These are phyloP conservation scores for Comarum palustre DNA, from an alignment of 306 rosid species.

Conservation along the genomic window DNA sequence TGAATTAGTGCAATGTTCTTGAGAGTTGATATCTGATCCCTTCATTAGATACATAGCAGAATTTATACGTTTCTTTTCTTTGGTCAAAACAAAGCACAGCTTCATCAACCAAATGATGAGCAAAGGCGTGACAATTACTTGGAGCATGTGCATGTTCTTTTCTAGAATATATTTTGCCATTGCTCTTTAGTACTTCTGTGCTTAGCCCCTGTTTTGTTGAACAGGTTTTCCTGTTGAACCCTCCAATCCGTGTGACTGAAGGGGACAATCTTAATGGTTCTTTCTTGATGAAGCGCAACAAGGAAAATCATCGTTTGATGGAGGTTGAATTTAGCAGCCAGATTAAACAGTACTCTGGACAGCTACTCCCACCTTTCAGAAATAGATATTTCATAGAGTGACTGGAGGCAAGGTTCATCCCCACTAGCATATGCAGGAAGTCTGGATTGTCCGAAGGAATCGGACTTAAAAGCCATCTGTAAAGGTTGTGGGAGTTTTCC, in stretches of 20 bases:
- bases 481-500: slow-evolving; percentile 25
- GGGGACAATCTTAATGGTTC: slow-evolving; percentile 66
- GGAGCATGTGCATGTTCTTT: neutral
- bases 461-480: slow-evolving; percentile 10
- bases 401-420: slow-evolving; percentile 21
- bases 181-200: neutral
- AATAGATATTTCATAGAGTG: slow-evolving; percentile 81
- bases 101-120: neutral
- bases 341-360: slow-evolving; percentile 53
- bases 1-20: neutral
- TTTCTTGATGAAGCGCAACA: slow-evolving; percentile 79
- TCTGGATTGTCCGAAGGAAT: slow-evolving; percentile 22
- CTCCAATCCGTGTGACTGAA: slow-evolving; percentile 50
- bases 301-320: slow-evolving; percentile 92
- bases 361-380: slow-evolving; percentile 47
- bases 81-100: neutral
- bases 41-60: neutral
- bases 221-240: slow-evolving; percentile 80
- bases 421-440: slow-evolving; percentile 6
- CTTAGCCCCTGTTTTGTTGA: slow-evolving; percentile 17
- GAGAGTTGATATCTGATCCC: neutral
- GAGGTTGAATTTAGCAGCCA: slow-evolving; percentile 85
- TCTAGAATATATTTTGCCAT: neutral
- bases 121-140: neutral
- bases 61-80: neutral